Percentiles rank a stretch among this genome's conserved stretches.
These are phyloP conservation scores for Penicillium cinerascens DNA, from an alignment of 495 filamentous ascomycete genomes.

Conservation along the genomic window DNA sequence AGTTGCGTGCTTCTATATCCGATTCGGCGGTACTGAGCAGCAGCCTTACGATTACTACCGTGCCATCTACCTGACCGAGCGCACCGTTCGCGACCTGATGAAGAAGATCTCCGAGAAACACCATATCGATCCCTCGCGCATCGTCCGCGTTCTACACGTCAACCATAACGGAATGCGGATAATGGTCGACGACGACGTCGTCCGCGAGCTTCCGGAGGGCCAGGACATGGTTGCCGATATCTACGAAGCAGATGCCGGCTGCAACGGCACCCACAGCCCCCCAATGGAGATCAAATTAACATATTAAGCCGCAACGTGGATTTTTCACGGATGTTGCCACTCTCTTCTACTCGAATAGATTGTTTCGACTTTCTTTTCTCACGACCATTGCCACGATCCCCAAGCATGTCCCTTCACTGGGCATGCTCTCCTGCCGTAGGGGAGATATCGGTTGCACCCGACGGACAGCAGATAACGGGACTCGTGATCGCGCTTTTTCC, in stretches of 20 bases:
- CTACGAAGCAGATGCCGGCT: constrained; percentile 27
- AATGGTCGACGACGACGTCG: constrained; percentile 85
- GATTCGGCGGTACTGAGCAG: constrained; percentile 51
- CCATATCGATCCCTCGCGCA: constrained; percentile 64
- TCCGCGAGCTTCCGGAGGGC: constrained; percentile 81
- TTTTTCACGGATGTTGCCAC: background rate
- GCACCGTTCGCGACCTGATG: constrained; percentile 69
- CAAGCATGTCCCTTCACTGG: background rate
- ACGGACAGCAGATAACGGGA: constrained; percentile 1
- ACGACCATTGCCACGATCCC: background rate
- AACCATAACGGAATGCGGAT: constrained; percentile 72
- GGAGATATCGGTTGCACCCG: constrained; percentile 8
- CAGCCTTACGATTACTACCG: constrained; percentile 68
- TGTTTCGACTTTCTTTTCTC: background rate
- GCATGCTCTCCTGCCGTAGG: background rate
- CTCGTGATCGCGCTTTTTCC: background rate
- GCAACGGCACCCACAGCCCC: constrained; percentile 6
- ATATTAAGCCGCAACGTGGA: constrained; percentile 27
- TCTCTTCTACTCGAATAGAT: background rate
- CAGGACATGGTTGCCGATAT: constrained; percentile 81
- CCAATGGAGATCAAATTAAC: constrained; percentile 39
- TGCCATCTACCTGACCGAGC: constrained; percentile 79
- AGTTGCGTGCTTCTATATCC: constrained; percentile 88
- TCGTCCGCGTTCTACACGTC: constrained; percentile 67
- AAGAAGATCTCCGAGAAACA: constrained; percentile 70